Conservation (phyloP, 1,284 basidiomycete species). For the Heliocybe sulcata region DNA sequence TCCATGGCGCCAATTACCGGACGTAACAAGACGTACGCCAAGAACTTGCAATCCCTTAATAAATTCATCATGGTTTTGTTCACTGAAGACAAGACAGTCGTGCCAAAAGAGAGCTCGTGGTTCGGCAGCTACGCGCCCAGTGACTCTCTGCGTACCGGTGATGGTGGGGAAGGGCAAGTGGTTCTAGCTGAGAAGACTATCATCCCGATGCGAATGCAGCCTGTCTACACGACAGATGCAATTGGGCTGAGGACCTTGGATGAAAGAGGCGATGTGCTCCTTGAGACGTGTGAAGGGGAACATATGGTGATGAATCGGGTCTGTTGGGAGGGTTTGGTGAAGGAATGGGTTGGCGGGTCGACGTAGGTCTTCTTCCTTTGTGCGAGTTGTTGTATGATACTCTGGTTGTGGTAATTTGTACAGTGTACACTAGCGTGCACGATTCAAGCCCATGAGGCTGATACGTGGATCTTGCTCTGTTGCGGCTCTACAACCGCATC, state of each 20-base stretch:
- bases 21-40: constrained; percentile 54
- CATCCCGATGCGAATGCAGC: constrained; percentile 70
- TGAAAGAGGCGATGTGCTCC: constrained; percentile 54
- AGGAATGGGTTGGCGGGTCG: constrained; percentile 32
- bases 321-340: constrained; percentile 54
- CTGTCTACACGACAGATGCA: constrained; percentile 82
- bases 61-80: constrained; percentile 65
- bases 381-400: neutral
- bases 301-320: constrained; percentile 73
- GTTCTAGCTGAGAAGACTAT: constrained; percentile 31
- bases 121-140: constrained; percentile 59
- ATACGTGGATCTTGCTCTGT: too few species aligned
- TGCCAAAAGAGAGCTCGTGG: constrained; percentile 82
- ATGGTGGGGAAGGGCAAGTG: constrained; percentile 3
- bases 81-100: constrained; percentile 65
- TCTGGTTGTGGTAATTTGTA: neutral
- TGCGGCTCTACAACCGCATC: too few species aligned
- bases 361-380: neutral
- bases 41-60: constrained; percentile 50
- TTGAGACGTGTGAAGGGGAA: constrained; percentile 67
- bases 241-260: constrained; percentile 81
- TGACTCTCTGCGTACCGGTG: neutral
- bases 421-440: too few species aligned
- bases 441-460: too few species aligned
- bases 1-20: constrained; percentile 14